These are phyloP conservation scores for Penicillium fuscoglaucum DNA, from an alignment of 2,329 filamentous ascomycete genomes.

Conservation along the genomic window DNA sequence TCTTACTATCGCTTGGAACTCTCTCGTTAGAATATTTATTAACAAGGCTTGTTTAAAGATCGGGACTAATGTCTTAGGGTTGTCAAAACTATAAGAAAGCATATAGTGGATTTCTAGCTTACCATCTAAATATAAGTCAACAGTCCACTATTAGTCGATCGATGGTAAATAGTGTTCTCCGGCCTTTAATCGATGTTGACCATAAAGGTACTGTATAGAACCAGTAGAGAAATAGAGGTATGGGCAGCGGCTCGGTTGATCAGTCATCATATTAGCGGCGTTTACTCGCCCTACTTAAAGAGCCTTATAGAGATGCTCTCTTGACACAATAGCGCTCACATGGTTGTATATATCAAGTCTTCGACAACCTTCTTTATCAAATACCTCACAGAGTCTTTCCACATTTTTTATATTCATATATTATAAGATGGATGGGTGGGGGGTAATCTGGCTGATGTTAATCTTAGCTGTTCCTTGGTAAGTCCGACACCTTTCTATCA, in stretches of 20 bases:
- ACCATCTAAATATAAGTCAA: slow-evolving; percentile 34
- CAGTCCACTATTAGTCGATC: slow-evolving; percentile 30
- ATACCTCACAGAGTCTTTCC: slow-evolving; percentile 24
- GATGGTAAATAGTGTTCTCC: slow-evolving; percentile 13
- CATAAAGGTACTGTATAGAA: slow-evolving; percentile 29
- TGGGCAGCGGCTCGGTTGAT: slow-evolving; percentile 14
- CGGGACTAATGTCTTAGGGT: slow-evolving; percentile 16
- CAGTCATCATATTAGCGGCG: slow-evolving; percentile 6
- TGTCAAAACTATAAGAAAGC: too few relatives aligned
- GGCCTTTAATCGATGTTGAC: slow-evolving; percentile 23
- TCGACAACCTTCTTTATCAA: slow-evolving; percentile 22
- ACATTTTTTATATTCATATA: slow-evolving; percentile 21
- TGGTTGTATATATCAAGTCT: slow-evolving; percentile 23
- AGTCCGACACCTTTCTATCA: slow-evolving; percentile 25
- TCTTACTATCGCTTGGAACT: slow-evolving; percentile 20
- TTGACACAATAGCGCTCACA: slow-evolving; percentile 21
- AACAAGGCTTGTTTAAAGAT: slow-evolving; percentile 11
- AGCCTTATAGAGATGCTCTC: slow-evolving; percentile 14
- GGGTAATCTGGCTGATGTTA: slow-evolving; percentile 24
- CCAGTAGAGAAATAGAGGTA: slow-evolving; percentile 22
- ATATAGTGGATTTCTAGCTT: background rate
- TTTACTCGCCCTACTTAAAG: slow-evolving; percentile 7
- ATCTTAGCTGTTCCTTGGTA: slow-evolving; percentile 31
- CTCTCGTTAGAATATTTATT: slow-evolving; percentile 26
- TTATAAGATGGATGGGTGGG: slow-evolving; percentile 10